phyloP scores from a whole-genome alignment of 1,139 yeast species.

The Suhomyces anneliseae region DNA sequence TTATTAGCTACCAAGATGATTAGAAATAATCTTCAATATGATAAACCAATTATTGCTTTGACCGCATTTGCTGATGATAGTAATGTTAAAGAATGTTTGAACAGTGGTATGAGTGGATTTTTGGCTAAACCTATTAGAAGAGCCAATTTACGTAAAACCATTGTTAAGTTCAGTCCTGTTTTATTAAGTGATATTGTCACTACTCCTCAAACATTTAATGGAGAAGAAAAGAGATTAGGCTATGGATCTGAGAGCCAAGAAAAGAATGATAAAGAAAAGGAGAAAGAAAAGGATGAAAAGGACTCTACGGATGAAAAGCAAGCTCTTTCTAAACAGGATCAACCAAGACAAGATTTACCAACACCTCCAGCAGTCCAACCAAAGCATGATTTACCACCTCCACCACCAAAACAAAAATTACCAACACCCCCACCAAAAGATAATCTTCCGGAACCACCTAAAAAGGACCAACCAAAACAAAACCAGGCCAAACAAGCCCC shows the following conservation, averaged over 20 bases:
- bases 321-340: too few species aligned
- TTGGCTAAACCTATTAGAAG: slow-evolving; percentile 85
- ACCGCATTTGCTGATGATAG: slow-evolving; percentile 94
- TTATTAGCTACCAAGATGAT: slow-evolving; percentile 75
- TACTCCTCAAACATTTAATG: slow-evolving; percentile 23
- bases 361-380: too few species aligned
- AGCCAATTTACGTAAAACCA: slow-evolving; percentile 56
- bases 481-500: too few species aligned
- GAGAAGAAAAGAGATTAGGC: slow-evolving; percentile 18
- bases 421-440: too few species aligned
- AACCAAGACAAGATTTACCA: too few species aligned
- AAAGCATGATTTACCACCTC: too few species aligned
- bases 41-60: slow-evolving; percentile 82
- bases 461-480: too few species aligned
- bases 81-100: slow-evolving; percentile 73
- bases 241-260: slow-evolving; percentile 1
- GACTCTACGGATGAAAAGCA: background rate
- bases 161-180: slow-evolving; percentile 45
- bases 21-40: slow-evolving; percentile 61
- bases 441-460: too few species aligned
- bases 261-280: background rate
- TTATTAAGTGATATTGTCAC: slow-evolving; percentile 26
- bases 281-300: background rate
- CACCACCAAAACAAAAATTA: too few species aligned
- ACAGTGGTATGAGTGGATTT: slow-evolving; percentile 86